Conservation (phyloP, 495 filamentous ascomycete species). For the Darksidea phi region DNA sequence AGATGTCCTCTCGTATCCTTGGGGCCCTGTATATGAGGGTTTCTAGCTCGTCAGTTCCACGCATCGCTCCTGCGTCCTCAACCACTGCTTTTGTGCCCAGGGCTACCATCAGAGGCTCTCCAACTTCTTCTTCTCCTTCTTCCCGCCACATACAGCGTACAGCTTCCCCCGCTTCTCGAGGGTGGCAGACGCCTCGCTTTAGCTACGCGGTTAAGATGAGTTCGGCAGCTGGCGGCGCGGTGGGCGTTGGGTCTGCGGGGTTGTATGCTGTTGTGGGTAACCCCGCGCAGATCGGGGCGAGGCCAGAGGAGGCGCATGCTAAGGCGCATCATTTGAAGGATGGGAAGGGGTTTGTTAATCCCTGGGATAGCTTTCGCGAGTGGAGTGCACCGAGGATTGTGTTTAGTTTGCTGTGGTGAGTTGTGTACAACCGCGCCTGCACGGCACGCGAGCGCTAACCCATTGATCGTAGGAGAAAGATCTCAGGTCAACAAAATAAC, state of each 20-base stretch:
- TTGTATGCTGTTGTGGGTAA: conserved; percentile 58
- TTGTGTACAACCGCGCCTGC: not conserved
- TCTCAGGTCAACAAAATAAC: conserved; percentile 58
- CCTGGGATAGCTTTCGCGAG: conserved; percentile 45
- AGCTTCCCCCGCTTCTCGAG: no score
- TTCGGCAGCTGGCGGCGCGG: conserved; percentile 3
- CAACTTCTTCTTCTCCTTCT: no score
- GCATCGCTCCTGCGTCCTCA: not conserved
- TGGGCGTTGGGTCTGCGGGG: conserved; percentile 37
- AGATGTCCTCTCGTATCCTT: no score
- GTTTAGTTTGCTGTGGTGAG: conserved; percentile 30
- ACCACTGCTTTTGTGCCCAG: not conserved
- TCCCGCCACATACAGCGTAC: no score
- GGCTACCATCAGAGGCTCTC: no score
- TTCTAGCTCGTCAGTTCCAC: no score
- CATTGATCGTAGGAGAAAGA: conserved; percentile 48
- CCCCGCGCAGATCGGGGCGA: conserved; percentile 46
- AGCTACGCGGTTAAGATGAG: conserved; percentile 23
- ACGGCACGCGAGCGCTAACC: conserved; percentile 6
- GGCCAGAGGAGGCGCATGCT: conserved; percentile 55
- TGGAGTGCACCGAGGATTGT: conserved; percentile 10
- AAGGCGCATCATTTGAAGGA: conserved; percentile 58
- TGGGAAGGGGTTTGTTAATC: conserved; percentile 62
- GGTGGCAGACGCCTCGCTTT: conserved; percentile 7
- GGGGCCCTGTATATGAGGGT: no score